These are phyloP conservation scores for Yamadazyma aaseri DNA, from an alignment of 1,139 yeast genomes.

Conservation along the genomic window DNA sequence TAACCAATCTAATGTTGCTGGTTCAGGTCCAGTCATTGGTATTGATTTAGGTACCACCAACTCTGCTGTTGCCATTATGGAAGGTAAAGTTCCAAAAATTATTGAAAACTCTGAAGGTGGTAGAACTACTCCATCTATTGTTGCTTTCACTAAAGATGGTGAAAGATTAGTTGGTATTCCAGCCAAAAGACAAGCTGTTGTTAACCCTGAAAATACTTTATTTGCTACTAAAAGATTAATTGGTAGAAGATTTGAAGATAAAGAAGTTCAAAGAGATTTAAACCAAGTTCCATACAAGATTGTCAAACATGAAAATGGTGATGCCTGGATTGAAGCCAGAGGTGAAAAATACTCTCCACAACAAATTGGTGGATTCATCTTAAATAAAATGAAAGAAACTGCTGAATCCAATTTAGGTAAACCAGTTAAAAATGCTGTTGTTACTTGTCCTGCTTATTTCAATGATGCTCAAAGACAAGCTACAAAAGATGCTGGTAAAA, in stretches of 20 bases:
- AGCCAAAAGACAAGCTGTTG: slow-evolving; percentile 98
- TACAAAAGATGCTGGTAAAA: slow-evolving; percentile 61
- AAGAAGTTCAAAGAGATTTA: slow-evolving; percentile 95
- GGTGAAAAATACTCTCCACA: slow-evolving; percentile 89
- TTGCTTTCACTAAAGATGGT: slow-evolving; percentile 91
- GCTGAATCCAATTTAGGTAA: slow-evolving; percentile 66
- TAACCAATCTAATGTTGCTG: slow-evolving; percentile 55
- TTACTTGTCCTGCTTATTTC: slow-evolving; percentile 67
- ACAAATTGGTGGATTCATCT: slow-evolving; percentile 95
- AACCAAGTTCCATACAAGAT: slow-evolving; percentile 97
- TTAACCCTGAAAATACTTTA: slow-evolving; percentile 95
- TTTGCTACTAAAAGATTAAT: slow-evolving; percentile 98
- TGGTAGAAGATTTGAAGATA: slow-evolving; percentile 96
- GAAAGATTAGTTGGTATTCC: slow-evolving; percentile 96
- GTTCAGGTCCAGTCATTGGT: slow-evolving; percentile 85
- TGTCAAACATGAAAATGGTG: slow-evolving; percentile 94
- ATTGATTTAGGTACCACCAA: slow-evolving; percentile 99
- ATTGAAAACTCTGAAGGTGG: slow-evolving; percentile 99
- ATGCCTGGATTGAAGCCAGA: slow-evolving; percentile 99
- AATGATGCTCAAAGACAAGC: slow-evolving; percentile 66
- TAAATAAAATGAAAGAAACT: slow-evolving; percentile 94
- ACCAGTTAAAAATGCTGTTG: slow-evolving; percentile 66
- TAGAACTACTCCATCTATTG: slow-evolving; percentile 97
- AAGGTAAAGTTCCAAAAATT: slow-evolving; percentile 91
- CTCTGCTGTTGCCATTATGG: slow-evolving; percentile 95